Evolutionary conservation across 169 alveolate genomes (phyloP), one percentile per base, ranked within the genome.

Genomic region (Eimeria acervulina): DNA sequence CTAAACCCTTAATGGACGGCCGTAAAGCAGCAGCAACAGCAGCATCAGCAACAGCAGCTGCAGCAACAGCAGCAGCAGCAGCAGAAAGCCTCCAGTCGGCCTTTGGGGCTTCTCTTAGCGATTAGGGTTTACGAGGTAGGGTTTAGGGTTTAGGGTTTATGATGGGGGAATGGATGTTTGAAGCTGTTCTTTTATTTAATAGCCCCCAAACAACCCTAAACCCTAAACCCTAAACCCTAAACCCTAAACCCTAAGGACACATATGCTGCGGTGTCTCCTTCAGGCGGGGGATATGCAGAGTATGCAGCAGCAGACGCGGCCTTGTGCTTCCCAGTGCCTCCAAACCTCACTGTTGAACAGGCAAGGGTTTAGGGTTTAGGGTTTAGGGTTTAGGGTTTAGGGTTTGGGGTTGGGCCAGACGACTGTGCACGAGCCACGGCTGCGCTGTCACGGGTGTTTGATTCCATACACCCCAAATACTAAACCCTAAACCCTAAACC

Each of bases 251-350:
- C 83, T 70, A 36, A 61, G 26, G 26, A 26, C 8, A 61, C 2
- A 61, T 4, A 40, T 1, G 28, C 4, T 13, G 38, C 33, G 7
- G 78, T 90, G 26, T 78, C 83, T 44, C 81, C 0, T 17, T 40
- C 63, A 28, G 95, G 95, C 0, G 95, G 95, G 51, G 70, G 91
- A 26, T 90, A 90, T 36, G 95, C 95, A 1, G 95, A 90, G 44
- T 90, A 90, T 40, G 95, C 59, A 23, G 78, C 90, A 8, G 95
- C 80, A 15, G 68, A 74, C 59, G 44, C 78, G 12, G 95, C 21
- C 23, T 52, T 90, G 2, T 90, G 95, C 81, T n/a, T 90, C 28
- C 89, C 90, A 26, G 44, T 90, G 12, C 95, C 95, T 42, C 21
- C 47, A 7, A 72, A 61, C 38, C 95, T 90, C 61, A 59, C 95